Evolutionary conservation across 2,329 filamentous ascomycete species (phyloP), one percentile per base, ranked within the genome.

Genomic region (Cercospora sp.): DNA sequence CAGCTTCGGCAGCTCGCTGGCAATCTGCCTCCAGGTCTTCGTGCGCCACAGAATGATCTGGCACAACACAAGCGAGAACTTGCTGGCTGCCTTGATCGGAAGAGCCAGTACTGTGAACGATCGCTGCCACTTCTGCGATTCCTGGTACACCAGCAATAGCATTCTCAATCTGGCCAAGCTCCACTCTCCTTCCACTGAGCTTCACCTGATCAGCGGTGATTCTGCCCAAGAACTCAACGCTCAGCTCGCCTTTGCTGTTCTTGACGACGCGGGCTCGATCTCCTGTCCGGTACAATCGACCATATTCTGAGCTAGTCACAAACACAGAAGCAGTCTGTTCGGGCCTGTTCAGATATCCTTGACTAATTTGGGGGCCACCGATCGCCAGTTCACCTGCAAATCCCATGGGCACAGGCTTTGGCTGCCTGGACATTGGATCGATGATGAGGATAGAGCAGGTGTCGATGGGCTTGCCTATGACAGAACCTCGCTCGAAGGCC

Each of bases 151-250:
- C 76, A 85, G 66, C 85, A 59, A 66, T 43, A 26, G 64, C 63
- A 37, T 66, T 63, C 67, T 88, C 90, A 59, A 96, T 89, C 75
- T 94, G 92, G 0, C 86, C 86, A 13, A 93, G 84, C 75, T 95
- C 91, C 37, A 96, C 88, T 57, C 90, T 83, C 71, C 93, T 90
- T 0, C 92, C 92, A 37, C 91, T 86, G 12, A 96, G 83, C 76
- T 94, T 95, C 62, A 94, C 83, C 77, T 94, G 91, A 68, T 69
- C 69, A 8, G 69, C 51, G 3, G 66, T 66, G 13, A 70, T 62
- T 18, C 69, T 55, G 7, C 69, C 69, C 6, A 70, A 24, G 49
- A 69, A 70, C 51, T 70, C 69, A 6, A 70, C 63, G 4, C 59
- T 61, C 16, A 65, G 66, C 16, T 69, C 37, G 16, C 37, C 16